These are phyloP conservation scores for Passiflora organensis DNA, from an alignment of 345 rosid genomes.

Conservation along the genomic window DNA sequence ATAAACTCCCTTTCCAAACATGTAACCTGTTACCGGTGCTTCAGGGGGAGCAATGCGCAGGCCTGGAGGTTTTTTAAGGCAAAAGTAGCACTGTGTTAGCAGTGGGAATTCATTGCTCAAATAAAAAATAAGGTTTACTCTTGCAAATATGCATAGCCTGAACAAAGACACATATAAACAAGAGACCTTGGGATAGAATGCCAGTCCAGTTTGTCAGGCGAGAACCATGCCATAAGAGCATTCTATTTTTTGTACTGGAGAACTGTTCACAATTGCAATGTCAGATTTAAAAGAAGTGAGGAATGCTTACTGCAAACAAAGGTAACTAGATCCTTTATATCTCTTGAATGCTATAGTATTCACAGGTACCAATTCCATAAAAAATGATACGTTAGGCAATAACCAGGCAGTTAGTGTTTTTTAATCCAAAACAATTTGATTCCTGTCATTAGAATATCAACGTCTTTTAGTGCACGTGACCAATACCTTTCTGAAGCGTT, in stretches of 20 bases:
- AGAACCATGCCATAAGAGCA: constrained; percentile 96
- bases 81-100: constrained; percentile 14
- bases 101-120: background rate
- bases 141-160: background rate
- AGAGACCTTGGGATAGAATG: constrained; percentile 82
- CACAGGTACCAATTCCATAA: background rate
- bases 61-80: constrained; percentile 40
- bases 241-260: constrained; percentile 52
- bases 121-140: background rate
- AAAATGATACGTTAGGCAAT: background rate
- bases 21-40: constrained; percentile 85
- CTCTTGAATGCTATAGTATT: constrained; percentile 3
- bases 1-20: constrained; percentile 97
- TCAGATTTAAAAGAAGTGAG: background rate
- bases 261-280: constrained; percentile 40
- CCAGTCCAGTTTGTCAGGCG: constrained; percentile 97
- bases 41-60: constrained; percentile 96
- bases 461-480: constrained; percentile 4
- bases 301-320: background rate
- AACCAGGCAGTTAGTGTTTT: background rate
- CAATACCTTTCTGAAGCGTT: constrained; percentile 53
- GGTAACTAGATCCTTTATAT: background rate
- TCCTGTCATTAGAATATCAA: background rate
- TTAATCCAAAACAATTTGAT: background rate
- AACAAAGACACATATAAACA: constrained; percentile 4